Evolutionary conservation across 768 basidiomycete species (phyloP).

Genomic region (Cystobasidiopsis lactophilus): DNA sequence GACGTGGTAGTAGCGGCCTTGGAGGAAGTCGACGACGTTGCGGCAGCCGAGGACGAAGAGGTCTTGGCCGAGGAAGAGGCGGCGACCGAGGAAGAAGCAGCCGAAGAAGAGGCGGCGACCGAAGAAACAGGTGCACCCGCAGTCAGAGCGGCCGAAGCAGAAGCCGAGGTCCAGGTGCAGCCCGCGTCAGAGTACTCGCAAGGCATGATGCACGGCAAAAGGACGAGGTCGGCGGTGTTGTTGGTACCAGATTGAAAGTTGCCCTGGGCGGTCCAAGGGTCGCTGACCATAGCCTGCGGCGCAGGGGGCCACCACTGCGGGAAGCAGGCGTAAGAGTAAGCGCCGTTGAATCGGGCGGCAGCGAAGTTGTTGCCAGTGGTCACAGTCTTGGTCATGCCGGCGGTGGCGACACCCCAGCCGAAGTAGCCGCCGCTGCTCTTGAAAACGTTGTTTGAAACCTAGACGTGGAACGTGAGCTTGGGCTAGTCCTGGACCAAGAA

Average conservation of each 20-base stretch:
- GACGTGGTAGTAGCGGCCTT: neutral
- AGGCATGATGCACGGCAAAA: slow-evolving; percentile 7
- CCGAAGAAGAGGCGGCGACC: neutral
- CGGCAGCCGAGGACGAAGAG: too few species aligned
- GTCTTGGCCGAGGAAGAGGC: neutral
- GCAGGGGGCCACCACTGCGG: neutral
- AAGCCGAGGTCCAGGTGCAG: neutral
- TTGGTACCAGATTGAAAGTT: too few species aligned
- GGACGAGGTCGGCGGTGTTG: too few species aligned
- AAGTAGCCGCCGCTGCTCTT: slow-evolving; percentile 6
- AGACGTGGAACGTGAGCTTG: too few species aligned
- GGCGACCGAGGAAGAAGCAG: too few species aligned
- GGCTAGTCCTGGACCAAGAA: too few species aligned
- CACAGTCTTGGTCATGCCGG: slow-evolving; percentile 12
- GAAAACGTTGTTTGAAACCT: slow-evolving; percentile 19
- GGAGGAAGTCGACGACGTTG: neutral
- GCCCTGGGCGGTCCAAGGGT: slow-evolving; percentile 1
- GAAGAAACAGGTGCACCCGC: neutral
- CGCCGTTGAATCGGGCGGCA: slow-evolving; percentile 15
- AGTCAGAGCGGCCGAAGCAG: neutral
- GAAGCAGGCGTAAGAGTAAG: slow-evolving; percentile 4
- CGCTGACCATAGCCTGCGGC: slow-evolving; percentile 6
- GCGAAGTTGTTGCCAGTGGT: slow-evolving; percentile 16
- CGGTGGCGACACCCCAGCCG: slow-evolving; percentile 1
- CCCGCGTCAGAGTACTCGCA: slow-evolving; percentile 1